Percentiles rank a stretch among this genome's conserved stretches.
Conservation (phyloP, 192 early-diverging fungal species). For the Radiomyces spectabilis region DNA sequence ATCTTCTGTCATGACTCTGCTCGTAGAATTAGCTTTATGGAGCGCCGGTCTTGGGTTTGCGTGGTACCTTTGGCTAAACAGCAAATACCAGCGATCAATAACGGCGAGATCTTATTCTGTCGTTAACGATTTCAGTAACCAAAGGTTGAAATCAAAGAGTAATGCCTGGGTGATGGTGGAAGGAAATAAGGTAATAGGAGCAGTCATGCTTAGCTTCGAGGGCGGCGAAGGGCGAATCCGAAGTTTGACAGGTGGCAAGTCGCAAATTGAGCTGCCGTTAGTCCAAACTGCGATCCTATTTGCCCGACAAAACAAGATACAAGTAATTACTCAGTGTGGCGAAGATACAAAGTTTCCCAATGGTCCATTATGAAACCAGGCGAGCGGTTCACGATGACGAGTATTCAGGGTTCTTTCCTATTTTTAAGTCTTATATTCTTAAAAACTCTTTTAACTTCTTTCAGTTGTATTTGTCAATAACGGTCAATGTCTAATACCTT, state of each 20-base stretch:
- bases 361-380: constrained; percentile 1
- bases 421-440: no score
- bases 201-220: neutral
- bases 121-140: neutral
- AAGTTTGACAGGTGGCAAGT: neutral
- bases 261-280: neutral
- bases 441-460: no score
- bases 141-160: no score
- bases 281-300: constrained; percentile 15
- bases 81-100: neutral
- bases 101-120: neutral
- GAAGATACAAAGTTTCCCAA: constrained; percentile 2
- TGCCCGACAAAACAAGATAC: constrained; percentile 12
- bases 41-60: neutral
- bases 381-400: no score
- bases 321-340: constrained; percentile 9
- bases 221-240: constrained; percentile 8
- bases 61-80: constrained; percentile 6
- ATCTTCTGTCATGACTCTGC: no score
- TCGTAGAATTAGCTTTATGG: neutral
- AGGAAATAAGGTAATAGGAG: neutral
- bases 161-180: constrained; percentile 10
- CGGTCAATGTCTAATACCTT: no score
- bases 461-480: no score
- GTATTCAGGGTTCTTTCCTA: no score